Evolutionary conservation across 1,284 basidiomycete genomes (phyloP).

Genomic region (Cutaneotrichosporon sp.): DNA sequence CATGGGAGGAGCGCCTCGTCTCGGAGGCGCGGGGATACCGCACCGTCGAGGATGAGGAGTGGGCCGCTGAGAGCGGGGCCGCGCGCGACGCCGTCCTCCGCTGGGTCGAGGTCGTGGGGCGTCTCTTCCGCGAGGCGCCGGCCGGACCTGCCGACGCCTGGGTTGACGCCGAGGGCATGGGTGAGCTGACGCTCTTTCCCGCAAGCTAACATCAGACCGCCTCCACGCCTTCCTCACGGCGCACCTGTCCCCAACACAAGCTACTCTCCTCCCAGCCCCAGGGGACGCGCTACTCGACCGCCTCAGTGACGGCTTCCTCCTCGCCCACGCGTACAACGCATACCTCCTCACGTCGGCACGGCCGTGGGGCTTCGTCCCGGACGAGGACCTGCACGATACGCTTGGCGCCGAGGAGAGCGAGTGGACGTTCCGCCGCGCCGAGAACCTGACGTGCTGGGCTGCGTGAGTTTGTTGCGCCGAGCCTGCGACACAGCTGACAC

Average conservation of each 20-base stretch:
- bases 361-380: constrained; percentile 50
- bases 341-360: constrained; percentile 34
- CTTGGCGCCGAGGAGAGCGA: constrained; percentile 28
- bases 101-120: constrained; percentile 45
- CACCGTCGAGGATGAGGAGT: constrained; percentile 23
- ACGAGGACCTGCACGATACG: constrained; percentile 51
- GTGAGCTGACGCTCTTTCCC: constrained; percentile 22
- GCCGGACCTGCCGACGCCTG: constrained; percentile 25
- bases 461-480: constrained; percentile 40
- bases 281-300: constrained; percentile 11
- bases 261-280: constrained; percentile 29
- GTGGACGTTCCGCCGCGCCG: constrained; percentile 51
- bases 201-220: constrained; percentile 31
- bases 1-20: constrained; percentile 52
- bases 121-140: constrained; percentile 29
- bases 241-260: constrained; percentile 37
- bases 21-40: constrained; percentile 37
- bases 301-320: constrained; percentile 48
- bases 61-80: constrained; percentile 22
- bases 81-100: constrained; percentile 30
- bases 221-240: constrained; percentile 40
- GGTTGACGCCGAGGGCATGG: constrained; percentile 58
- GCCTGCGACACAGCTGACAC: neutral
- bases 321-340: constrained; percentile 47
- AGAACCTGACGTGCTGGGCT: constrained; percentile 50